Conservation (phyloP, 2,329 filamentous ascomycete species). For the Sporothrix brasiliensis region DNA sequence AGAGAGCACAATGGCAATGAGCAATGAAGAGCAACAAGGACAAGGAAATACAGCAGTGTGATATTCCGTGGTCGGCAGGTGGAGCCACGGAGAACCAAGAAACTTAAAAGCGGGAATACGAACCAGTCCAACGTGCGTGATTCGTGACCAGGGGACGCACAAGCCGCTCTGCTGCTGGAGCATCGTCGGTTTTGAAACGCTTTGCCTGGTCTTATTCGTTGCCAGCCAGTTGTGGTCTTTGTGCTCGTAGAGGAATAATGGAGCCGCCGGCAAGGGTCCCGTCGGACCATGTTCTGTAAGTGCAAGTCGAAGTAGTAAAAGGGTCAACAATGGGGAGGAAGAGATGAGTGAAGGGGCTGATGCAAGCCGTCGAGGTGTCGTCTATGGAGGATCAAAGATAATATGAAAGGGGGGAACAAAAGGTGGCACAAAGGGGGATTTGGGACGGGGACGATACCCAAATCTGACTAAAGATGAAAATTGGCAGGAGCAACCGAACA, state of each 20-base stretch:
- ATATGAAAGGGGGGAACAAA: neutral
- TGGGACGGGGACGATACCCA: neutral
- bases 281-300: neutral
- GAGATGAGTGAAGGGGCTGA: neutral
- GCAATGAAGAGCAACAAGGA: neutral
- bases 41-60: neutral
- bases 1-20: neutral
- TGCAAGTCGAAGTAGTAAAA: neutral
- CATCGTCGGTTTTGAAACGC: slow-evolving; percentile 26
- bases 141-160: slow-evolving; percentile 1
- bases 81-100: neutral
- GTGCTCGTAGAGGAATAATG: neutral
- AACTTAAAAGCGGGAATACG: slow-evolving; percentile 19
- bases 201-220: neutral
- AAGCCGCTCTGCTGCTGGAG: slow-evolving; percentile 20
- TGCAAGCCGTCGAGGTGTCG: neutral
- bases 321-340: neutral
- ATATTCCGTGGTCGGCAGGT: too few relatives aligned
- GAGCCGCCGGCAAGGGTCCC: neutral
- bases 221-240: neutral
- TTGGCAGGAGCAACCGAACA: neutral
- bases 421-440: neutral
- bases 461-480: neutral
- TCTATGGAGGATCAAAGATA: neutral
- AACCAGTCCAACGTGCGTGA: neutral